Percentiles rank a stretch among this genome's conserved stretches.
Conservation (phyloP, 805 yeast species). For the Kodamaea kaohsiungensis region DNA sequence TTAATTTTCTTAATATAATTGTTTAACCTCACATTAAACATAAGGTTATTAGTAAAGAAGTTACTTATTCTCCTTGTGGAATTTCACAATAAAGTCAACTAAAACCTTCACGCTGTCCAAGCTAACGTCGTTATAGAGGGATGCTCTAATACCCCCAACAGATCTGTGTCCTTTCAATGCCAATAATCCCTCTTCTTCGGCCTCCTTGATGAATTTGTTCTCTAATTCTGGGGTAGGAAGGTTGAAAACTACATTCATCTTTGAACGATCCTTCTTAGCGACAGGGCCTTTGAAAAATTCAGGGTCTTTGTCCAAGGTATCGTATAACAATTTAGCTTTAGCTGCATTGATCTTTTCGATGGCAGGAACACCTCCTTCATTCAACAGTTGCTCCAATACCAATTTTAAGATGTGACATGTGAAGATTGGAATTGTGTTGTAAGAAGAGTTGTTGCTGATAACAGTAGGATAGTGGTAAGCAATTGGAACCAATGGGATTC, state of each 20-base stretch:
- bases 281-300: constrained; percentile 68
- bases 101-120: constrained; percentile 58
- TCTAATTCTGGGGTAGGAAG: constrained; percentile 65
- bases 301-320: constrained; percentile 65
- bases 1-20: too few relatives aligned
- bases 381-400: constrained; percentile 64
- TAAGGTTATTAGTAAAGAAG: too few relatives aligned
- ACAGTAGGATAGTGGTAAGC: constrained; percentile 87
- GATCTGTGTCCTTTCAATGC: constrained; percentile 96
- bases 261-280: constrained; percentile 61
- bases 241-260: constrained; percentile 93
- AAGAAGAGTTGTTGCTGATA: constrained; percentile 86
- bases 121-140: constrained; percentile 85
- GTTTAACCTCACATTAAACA: too few relatives aligned
- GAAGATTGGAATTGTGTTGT: constrained; percentile 94
- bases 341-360: constrained; percentile 58
- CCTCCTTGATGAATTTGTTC: constrained; percentile 66
- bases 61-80: constrained; percentile 43
- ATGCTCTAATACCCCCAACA: constrained; percentile 95
- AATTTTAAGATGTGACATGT: constrained; percentile 83
- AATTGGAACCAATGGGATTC: constrained; percentile 82
- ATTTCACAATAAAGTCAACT: constrained; percentile 57
- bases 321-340: constrained; percentile 68
- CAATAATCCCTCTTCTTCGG: constrained; percentile 56
- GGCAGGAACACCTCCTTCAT: constrained; percentile 67